These are phyloP conservation scores for Cutaneotrichosporon cutaneum DNA, from an alignment of 1,284 basidiomycete species.

Conservation along the genomic window DNA sequence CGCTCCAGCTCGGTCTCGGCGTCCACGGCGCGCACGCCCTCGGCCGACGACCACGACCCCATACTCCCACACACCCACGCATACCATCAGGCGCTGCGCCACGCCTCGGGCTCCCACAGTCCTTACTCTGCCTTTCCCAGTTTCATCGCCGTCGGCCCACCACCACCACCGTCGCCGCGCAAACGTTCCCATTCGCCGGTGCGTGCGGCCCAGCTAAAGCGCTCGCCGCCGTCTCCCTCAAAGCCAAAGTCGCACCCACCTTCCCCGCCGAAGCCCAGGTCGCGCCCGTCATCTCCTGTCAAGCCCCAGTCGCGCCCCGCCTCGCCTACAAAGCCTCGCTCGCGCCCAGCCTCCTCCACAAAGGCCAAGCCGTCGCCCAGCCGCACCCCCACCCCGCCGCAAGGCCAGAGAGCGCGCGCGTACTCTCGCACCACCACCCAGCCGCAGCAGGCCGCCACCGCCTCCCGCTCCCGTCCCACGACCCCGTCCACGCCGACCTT, in stretches of 20 bases:
- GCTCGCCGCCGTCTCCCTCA: background rate
- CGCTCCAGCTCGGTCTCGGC: background rate
- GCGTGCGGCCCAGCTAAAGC: background rate
- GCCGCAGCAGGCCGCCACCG: background rate
- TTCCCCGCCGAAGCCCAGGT: background rate
- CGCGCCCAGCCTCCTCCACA: background rate
- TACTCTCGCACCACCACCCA: background rate
- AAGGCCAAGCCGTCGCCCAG: background rate
- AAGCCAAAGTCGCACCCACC: background rate
- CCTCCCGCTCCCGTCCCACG: background rate
- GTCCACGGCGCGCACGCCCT: background rate
- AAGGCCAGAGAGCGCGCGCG: background rate
- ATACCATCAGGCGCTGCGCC: constrained; percentile 3
- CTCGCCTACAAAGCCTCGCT: background rate
- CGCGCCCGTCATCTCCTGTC: background rate
- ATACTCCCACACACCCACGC: constrained; percentile 9
- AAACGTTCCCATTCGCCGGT: background rate
- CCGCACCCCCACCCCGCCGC: background rate
- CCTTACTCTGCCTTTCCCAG: background rate
- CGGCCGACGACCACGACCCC: background rate
- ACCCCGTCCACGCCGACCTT: constrained; percentile 1
- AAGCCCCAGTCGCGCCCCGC: background rate
- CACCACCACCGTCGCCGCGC: background rate
- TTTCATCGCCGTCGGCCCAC: background rate
- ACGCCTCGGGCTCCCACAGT: background rate